These are phyloP conservation scores for Leccinum pellstonianum DNA, from an alignment of 768 basidiomycete genomes.

Conservation along the genomic window DNA sequence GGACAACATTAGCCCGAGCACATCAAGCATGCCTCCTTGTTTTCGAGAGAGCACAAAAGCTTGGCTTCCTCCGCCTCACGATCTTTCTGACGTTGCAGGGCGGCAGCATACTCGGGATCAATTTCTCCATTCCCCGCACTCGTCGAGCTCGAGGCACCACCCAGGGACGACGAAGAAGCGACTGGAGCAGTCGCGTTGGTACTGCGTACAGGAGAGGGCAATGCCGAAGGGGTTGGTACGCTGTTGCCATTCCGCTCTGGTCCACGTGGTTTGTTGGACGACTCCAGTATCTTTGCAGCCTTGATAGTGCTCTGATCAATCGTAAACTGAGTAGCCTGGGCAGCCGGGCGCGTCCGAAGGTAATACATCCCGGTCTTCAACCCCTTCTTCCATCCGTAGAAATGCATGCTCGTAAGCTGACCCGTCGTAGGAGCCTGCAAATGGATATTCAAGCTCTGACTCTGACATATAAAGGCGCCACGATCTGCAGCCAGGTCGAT, in stretches of 20 bases:
- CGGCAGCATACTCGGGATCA: slow-evolving; percentile 77
- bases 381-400: slow-evolving; percentile 99
- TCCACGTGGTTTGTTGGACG: slow-evolving; percentile 17
- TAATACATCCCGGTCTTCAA: slow-evolving; percentile 99
- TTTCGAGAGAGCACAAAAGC: slow-evolving; percentile 82
- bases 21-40: slow-evolving; percentile 94
- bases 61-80: slow-evolving; percentile 80
- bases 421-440: slow-evolving; percentile 84
- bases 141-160: slow-evolving; percentile 12
- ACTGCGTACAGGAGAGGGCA: slow-evolving; percentile 26
- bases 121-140: slow-evolving; percentile 38
- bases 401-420: slow-evolving; percentile 95
- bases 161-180: slow-evolving; percentile 20
- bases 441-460: slow-evolving; percentile 93
- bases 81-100: slow-evolving; percentile 65
- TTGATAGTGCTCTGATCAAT: slow-evolving; percentile 81
- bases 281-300: slow-evolving; percentile 39
- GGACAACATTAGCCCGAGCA: slow-evolving; percentile 65
- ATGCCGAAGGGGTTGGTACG: slow-evolving; percentile 27
- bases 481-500: slow-evolving; percentile 99
- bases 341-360: slow-evolving; percentile 90
- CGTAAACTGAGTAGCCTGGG: slow-evolving; percentile 97
- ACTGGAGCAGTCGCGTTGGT: slow-evolving; percentile 36
- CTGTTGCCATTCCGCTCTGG: slow-evolving; percentile 15
- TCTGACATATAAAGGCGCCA: slow-evolving; percentile 96